Percentiles rank a stretch among this genome's conserved stretches.
Evolutionary conservation across 2,329 filamentous ascomycete species (phyloP).

Genomic region (Aspergillus sp.): DNA sequence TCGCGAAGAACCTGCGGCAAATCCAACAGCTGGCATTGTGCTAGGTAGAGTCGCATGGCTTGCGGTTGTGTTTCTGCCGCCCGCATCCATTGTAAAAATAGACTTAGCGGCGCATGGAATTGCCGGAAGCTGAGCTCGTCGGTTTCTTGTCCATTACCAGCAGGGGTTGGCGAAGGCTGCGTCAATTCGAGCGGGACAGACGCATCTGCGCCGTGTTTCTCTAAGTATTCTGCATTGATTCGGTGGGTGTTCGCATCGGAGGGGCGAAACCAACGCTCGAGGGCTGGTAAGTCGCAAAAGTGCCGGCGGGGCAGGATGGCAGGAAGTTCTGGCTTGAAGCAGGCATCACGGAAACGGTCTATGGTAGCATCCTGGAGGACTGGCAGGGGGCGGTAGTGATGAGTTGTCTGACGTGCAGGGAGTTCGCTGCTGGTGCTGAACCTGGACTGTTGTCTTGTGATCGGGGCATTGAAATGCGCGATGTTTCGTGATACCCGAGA

Average conservation of each 20-base stretch:
- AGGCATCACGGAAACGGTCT: constrained; percentile 48
- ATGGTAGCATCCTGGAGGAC: constrained; percentile 31
- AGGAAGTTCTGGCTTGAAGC: constrained; percentile 51
- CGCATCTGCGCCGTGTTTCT: constrained; percentile 40
- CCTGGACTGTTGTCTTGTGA: not conserved
- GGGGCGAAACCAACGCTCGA: constrained; percentile 56
- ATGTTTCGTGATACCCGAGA: not conserved
- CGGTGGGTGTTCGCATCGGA: constrained; percentile 20
- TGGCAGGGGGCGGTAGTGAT: constrained; percentile 19
- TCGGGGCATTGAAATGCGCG: not conserved
- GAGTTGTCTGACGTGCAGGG: constrained; percentile 1
- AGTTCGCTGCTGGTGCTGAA: not conserved
- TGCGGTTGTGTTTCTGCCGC: constrained; percentile 18
- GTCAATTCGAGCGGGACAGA: constrained; percentile 59
- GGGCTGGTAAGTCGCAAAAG: constrained; percentile 49
- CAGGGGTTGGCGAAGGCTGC: constrained; percentile 5
- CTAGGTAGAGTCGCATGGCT: constrained; percentile 65
- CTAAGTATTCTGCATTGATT: constrained; percentile 42
- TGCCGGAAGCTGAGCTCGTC: constrained; percentile 36
- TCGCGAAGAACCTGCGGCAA: constrained; percentile 59
- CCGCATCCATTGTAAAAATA: constrained; percentile 57
- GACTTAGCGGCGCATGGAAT: constrained; percentile 49
- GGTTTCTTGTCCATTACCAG: not conserved
- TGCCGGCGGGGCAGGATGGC: constrained; percentile 44
- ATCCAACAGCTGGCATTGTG: constrained; percentile 68